Conservation (phyloP, 2,329 filamentous ascomycete species). For the Hymenoscyphus fraxineus region DNA sequence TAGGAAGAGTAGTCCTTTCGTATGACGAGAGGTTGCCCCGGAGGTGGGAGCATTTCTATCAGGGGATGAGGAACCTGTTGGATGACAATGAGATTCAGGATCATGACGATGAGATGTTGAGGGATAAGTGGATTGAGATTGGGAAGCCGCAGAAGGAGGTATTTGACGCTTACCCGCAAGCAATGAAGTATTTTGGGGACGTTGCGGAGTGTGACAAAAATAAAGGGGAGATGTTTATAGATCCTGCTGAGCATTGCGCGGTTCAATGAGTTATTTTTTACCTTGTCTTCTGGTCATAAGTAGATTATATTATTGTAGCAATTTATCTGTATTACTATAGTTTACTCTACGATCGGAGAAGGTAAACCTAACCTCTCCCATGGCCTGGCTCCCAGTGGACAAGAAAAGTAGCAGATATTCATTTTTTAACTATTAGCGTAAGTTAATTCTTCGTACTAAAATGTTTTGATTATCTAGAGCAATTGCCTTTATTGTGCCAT, state of each 20-base stretch:
- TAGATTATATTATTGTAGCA: too few relatives aligned
- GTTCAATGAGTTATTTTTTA: neutral
- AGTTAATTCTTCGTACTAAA: too few relatives aligned
- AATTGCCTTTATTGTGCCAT: too few relatives aligned
- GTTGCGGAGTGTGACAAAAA: neutral
- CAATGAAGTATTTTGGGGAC: neutral
- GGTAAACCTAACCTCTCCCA: too few relatives aligned
- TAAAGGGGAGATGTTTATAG: neutral
- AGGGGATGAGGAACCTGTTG: neutral
- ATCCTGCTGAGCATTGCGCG: neutral
- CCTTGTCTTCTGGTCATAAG: too few relatives aligned
- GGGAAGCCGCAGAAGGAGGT: neutral
- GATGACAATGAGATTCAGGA: neutral
- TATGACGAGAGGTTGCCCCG: neutral
- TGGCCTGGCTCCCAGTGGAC: too few relatives aligned
- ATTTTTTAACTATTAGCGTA: too few relatives aligned
- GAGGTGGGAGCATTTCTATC: neutral
- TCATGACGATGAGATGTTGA: neutral
- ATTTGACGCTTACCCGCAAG: neutral
- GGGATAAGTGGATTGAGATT: neutral
- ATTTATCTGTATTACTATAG: too few relatives aligned
- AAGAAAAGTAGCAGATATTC: too few relatives aligned
- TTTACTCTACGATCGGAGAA: too few relatives aligned
- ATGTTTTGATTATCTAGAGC: too few relatives aligned
- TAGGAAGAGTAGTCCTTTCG: neutral